Evolutionary conservation across 2,329 filamentous ascomycete species (phyloP), one percentile per base, ranked within the genome.

Genomic region (Geosmithia flava): DNA sequence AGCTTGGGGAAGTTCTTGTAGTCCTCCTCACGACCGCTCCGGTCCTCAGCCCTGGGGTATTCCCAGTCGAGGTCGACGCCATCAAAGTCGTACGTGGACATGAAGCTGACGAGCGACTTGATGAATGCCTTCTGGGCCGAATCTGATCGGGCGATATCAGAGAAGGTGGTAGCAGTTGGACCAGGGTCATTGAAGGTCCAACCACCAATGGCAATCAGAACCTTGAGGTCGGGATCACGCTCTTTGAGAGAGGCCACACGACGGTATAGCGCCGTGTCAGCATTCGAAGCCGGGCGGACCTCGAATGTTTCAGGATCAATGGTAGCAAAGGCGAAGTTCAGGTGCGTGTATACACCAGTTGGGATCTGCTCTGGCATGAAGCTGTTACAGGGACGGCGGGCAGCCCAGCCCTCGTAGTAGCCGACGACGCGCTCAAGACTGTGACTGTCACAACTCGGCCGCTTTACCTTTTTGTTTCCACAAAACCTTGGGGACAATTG

Each of bases 181-280:
- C 57, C 57, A 0, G 56, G 55, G 42, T 72, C 65, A 46, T 59
- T 66, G 50, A 70, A 66, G 2, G 60, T 55, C 52, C 51, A 54
- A 19, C 52, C 53, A 4, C 52, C 53, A 13, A 55, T 43, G 13
- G 52, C 47, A 20, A 53, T 47, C 47, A 42, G 48, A 20, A 50
- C 40, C 42, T 48, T 47, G 0, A 54, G 42, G 30, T 42, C 45
- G 7, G 48, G 42, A 7, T 53, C 20, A 7, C 13, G 13, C 5
- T 45, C 39, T 17, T 54, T 53, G 16, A 51, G 42, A 6, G 45
- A 33, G 10, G 30, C 2, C 7, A 47, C 11, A 3, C 42, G 48
- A 23, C 45, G 20, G 29, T 48, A 37, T 39, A 30, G 20, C 13
- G 46, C 17, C 27, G 7, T 39, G 20, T 23, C 15, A 7, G 15